Base-by-base conservation (phyloP, 2,329 filamentous ascomycete species). In the Furcasterigmium furcatum region DNA sequence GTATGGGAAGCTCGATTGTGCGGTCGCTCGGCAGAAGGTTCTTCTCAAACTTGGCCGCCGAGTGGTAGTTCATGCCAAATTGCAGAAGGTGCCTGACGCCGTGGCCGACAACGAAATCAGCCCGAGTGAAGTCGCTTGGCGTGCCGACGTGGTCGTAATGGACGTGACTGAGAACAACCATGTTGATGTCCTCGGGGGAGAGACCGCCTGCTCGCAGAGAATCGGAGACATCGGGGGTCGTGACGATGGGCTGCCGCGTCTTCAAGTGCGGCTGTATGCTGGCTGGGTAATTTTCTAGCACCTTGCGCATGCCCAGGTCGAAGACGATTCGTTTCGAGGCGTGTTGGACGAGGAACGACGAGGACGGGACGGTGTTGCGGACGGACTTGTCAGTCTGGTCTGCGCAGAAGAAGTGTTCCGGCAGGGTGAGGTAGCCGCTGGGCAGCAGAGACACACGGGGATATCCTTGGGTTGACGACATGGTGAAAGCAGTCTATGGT, bases 111-210 rank as follows among this genome's bases (percentile, higher is more conserved):
- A 76, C 52, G 50, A 82, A 79, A 3, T 63, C 62, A 0, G 75
- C 65, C 12, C 63, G 58, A 1, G 65, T 48, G 50, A 79, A 82
- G 52, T 80, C 75, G 2, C 63, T 59, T 0, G 77, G 74, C 5
- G 74, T 77, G n/a, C 78, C 79, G 30, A 75, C 66, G 49, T 82
- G 79, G 52, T 82, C 78, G 67, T 75, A 80, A 52, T 82, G 77
- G 0, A 77, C 66, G 47, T 82, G 79, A 51, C 70, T 75, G 2
- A 79, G 57, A 8, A 81, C 57, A 6, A 66, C 57, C 1, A 55
- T 32, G 41, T 64, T 54, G 29, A 69, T 56, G 18, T 57, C 58
- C 6, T 29, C 14, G 2, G 43, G n/a, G 13, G 18, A 5, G 36
- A 41, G 12, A 39, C 22, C 14, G 14, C 38, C 38, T 9, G n/a